Percentiles rank a stretch among this genome's conserved stretches.
These are phyloP conservation scores for Mycosarcoma maydis DNA, from an alignment of 1,284 basidiomycete species.

Conservation along the genomic window DNA sequence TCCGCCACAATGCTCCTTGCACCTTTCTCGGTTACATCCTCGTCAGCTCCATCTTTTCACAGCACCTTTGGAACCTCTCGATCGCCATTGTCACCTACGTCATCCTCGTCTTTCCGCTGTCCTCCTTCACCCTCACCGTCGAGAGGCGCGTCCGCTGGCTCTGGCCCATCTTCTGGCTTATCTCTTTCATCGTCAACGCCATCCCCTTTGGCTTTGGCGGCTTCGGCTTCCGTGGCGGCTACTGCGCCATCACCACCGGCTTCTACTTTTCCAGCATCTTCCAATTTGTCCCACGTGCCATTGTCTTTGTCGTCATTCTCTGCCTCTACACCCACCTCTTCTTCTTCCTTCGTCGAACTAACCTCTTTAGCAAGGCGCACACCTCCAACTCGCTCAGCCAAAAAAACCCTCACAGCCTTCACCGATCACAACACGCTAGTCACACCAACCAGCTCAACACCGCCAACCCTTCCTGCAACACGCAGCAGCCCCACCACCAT, in stretches of 20 bases:
- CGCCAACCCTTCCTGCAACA: no score
- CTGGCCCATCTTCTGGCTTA: constrained; percentile 55
- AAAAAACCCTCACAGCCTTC: constrained; percentile 8
- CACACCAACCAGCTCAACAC: constrained; percentile 14
- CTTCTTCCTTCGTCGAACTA: constrained; percentile 60
- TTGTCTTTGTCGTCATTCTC: constrained; percentile 53
- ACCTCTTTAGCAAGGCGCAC: constrained; percentile 48
- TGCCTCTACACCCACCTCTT: constrained; percentile 62
- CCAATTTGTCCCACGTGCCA: constrained; percentile 49
- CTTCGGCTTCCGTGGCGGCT: constrained; percentile 51
- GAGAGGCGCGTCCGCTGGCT: constrained; percentile 54
- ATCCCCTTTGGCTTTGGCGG: constrained; percentile 47
- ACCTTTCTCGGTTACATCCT: constrained; percentile 52
- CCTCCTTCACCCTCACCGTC: constrained; percentile 46
- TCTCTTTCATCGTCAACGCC: constrained; percentile 48
- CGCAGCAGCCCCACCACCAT: not conserved
- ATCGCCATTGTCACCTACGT: constrained; percentile 61
- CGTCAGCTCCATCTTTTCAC: constrained; percentile 52
- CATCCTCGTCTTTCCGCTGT: constrained; percentile 59
- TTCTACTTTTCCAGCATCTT: constrained; percentile 48
- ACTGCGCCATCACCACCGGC: constrained; percentile 44
- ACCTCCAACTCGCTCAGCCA: constrained; percentile 18
- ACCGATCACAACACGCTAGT: constrained; percentile 2
- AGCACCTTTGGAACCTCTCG: constrained; percentile 60
- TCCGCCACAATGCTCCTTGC: constrained; percentile 28